A percentile compares a stretch with the other conserved stretches of the same genome.
Conservation (phyloP, 257 asterid species). For the Lycium barbarum region DNA sequence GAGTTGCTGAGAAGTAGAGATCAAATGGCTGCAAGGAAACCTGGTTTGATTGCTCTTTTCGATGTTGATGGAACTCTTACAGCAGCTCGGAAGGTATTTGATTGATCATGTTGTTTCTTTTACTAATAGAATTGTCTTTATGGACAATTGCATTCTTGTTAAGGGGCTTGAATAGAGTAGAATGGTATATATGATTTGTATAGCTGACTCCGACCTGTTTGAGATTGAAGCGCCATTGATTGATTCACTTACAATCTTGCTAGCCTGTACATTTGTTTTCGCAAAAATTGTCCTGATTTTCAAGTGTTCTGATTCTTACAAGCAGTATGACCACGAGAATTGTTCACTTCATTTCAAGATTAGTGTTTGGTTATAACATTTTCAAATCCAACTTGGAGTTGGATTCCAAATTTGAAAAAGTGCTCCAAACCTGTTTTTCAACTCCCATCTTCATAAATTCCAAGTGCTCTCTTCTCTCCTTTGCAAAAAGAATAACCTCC, state of each 20-base stretch:
- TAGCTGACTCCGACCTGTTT: background rate
- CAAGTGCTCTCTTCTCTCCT: no score
- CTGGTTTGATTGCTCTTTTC: conserved; percentile 87
- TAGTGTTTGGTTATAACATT: no score
- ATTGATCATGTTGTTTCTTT: background rate
- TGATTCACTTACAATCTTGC: background rate
- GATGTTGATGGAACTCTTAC: conserved; percentile 99
- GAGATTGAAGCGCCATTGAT: background rate
- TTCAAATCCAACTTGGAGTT: no score
- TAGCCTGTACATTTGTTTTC: background rate
- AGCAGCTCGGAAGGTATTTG: conserved; percentile 81
- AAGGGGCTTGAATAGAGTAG: background rate
- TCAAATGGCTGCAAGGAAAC: conserved; percentile 61
- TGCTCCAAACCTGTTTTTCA: no score
- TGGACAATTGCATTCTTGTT: background rate
- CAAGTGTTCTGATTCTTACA: background rate
- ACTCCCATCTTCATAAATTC: no score
- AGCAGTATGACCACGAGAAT: no score
- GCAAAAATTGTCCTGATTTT: background rate
- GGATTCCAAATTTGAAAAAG: no score
- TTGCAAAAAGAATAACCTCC: no score
- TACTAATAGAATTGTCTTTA: background rate
- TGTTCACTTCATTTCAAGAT: no score
- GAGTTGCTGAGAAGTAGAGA: background rate
- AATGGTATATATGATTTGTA: background rate